Percentiles rank a stretch among this genome's conserved stretches.
These are phyloP conservation scores for Sporisorium exsertum DNA, from an alignment of 1,284 basidiomycete genomes.

Conservation along the genomic window DNA sequence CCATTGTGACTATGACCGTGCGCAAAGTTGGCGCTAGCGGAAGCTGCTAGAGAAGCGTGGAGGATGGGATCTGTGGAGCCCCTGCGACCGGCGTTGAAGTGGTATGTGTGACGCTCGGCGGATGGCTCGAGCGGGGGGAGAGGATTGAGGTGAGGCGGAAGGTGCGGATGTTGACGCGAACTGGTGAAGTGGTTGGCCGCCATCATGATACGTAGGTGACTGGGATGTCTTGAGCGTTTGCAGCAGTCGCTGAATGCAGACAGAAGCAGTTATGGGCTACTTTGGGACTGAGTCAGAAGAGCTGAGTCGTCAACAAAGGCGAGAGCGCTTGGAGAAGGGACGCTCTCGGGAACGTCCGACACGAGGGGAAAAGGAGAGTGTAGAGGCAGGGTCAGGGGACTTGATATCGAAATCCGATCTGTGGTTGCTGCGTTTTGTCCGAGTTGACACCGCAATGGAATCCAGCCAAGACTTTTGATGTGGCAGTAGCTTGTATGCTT, in stretches of 20 bases:
- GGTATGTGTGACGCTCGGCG: conserved; percentile 41
- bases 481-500: not conserved
- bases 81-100: conserved; percentile 32
- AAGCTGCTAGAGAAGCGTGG: conserved; percentile 54
- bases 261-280: not conserved
- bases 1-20: conserved; percentile 34
- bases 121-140: conserved; percentile 54
- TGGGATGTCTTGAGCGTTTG: not conserved
- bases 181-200: conserved; percentile 48
- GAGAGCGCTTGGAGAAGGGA: not conserved
- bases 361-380: not conserved
- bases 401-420: no score
- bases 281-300: not conserved
- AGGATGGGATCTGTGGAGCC: conserved; percentile 58
- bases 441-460: not conserved
- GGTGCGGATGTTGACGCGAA: conserved; percentile 52
- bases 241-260: not conserved
- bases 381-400: no score
- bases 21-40: conserved; percentile 42
- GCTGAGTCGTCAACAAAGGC: not conserved
- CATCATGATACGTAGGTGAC: conserved; percentile 35
- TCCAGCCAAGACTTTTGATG: not conserved
- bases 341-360: not conserved
- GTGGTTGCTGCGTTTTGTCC: not conserved
- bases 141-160: conserved; percentile 47